Evolutionary conservation across 208 protist species (phyloP).

Genomic region (Wallacemonas collosoma): DNA sequence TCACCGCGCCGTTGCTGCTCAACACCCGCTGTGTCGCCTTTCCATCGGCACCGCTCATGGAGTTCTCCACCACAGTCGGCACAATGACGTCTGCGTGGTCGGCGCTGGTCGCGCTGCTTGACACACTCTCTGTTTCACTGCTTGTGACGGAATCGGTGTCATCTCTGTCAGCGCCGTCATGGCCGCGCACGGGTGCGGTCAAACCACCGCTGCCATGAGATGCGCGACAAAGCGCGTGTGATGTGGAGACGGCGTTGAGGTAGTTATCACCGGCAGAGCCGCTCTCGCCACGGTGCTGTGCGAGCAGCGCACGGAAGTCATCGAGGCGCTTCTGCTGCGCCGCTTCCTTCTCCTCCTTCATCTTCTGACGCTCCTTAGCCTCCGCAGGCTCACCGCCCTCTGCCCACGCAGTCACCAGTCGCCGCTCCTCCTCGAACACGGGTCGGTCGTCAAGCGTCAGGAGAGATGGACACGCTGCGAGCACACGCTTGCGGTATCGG

Average conservation of each 20-base stretch:
- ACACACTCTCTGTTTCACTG: slow-evolving; percentile 4
- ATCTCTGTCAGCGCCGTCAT: slow-evolving; percentile 16
- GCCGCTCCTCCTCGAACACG: slow-evolving; percentile 89
- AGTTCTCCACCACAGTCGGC: slow-evolving; percentile 3
- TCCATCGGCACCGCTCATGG: background rate
- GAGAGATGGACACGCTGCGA: slow-evolving; percentile 63
- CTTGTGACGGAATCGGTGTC: slow-evolving; percentile 15
- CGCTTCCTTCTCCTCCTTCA: slow-evolving; percentile 69
- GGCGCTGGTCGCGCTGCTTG: background rate
- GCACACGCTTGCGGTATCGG: slow-evolving; percentile 88
- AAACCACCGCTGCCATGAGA: background rate
- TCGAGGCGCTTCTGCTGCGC: slow-evolving; percentile 50
- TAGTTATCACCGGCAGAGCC: slow-evolving; percentile 19
- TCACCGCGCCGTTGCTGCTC: slow-evolving; percentile 9
- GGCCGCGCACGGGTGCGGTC: background rate
- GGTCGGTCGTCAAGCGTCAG: slow-evolving; percentile 93
- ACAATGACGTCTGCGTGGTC: background rate
- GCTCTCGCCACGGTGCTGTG: slow-evolving; percentile 17
- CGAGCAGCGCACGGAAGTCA: slow-evolving; percentile 76
- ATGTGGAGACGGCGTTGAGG: slow-evolving; percentile 26
- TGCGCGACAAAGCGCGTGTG: slow-evolving; percentile 3
- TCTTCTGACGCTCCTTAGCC: slow-evolving; percentile 47
- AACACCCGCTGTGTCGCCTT: slow-evolving; percentile 1
- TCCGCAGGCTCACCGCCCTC: slow-evolving; percentile 79
- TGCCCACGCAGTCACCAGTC: slow-evolving; percentile 85